These are phyloP conservation scores for Fusarium odoratissimum DNA, from an alignment of 2,329 filamentous ascomycete genomes.

Conservation along the genomic window DNA sequence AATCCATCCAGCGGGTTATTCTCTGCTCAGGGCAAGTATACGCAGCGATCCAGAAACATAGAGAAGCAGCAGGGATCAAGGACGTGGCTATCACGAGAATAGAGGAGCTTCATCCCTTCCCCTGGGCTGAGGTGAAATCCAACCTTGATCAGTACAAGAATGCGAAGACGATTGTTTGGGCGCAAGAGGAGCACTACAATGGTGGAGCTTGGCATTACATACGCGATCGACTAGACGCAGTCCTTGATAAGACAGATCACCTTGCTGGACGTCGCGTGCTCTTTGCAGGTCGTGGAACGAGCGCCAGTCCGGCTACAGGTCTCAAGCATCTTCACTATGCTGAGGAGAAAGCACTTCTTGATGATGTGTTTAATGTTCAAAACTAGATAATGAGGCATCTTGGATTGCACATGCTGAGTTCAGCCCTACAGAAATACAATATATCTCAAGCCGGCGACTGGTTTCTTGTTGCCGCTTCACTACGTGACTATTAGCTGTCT, in stretches of 20 bases:
- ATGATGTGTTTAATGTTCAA: constrained; percentile 22
- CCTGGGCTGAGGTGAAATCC: constrained; percentile 36
- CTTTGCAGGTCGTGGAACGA: constrained; percentile 25
- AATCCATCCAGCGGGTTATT: constrained; percentile 91
- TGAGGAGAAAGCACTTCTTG: constrained; percentile 21
- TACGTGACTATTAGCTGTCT: too few relatives aligned
- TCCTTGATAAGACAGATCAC: constrained; percentile 3
- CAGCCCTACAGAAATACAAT: not conserved
- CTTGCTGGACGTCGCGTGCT: not conserved
- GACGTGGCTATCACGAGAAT: not conserved
- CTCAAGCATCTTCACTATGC: constrained; percentile 26
- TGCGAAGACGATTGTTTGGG: constrained; percentile 39
- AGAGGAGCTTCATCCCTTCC: constrained; percentile 44
- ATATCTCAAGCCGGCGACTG: too few relatives aligned
- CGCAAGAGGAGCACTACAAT: constrained; percentile 44
- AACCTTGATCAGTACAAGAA: constrained; percentile 39
- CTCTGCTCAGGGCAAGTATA: constrained; percentile 96
- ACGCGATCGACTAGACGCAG: constrained; percentile 37
- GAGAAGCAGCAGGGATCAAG: not conserved
- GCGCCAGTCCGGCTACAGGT: constrained; percentile 29
- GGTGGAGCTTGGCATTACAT: constrained; percentile 43
- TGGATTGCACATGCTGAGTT: too few relatives aligned
- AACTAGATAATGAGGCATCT: not conserved
- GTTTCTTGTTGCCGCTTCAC: too few relatives aligned
- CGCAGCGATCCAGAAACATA: constrained; percentile 52